A percentile compares a stretch with the other conserved stretches of the same genome.
Conservation (phyloP, 2,329 filamentous ascomycete species). For the Aspergillus thermomutatus region DNA sequence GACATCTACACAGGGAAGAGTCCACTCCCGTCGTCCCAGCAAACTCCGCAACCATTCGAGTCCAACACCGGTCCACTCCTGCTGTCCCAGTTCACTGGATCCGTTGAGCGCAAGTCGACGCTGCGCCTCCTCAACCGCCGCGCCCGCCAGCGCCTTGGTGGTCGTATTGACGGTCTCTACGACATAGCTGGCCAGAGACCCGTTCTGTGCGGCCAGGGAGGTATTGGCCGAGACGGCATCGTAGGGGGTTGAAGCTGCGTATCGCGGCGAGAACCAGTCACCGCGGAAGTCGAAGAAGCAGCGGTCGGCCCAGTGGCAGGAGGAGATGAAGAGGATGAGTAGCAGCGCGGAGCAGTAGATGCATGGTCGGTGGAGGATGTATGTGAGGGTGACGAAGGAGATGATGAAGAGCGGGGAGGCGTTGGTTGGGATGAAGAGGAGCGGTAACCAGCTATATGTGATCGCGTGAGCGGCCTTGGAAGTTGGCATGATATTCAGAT, state of each 20-base stretch:
- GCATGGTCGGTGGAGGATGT: conserved; percentile 93
- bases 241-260: conserved; percentile 34
- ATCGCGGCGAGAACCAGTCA: conserved; percentile 89
- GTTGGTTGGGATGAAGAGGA: conserved; percentile 85
- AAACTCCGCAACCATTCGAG: conserved; percentile 83
- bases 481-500: not conserved
- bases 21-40: conserved; percentile 80
- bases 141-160: conserved; percentile 63
- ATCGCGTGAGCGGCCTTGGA: not conserved
- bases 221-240: conserved; percentile 10
- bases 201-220: conserved; percentile 27
- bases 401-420: conserved; percentile 82
- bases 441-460: conserved; percentile 68
- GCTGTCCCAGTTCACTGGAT: conserved; percentile 37
- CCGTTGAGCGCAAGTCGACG: conserved; percentile 31
- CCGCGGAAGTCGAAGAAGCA: conserved; percentile 90
- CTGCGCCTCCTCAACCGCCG: conserved; percentile 61
- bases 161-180: conserved; percentile 63
- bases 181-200: conserved; percentile 36
- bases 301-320: conserved; percentile 82
- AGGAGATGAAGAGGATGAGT: conserved; percentile 88
- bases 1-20: conserved; percentile 86
- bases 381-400: conserved; percentile 87
- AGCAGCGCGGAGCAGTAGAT: conserved; percentile 97
- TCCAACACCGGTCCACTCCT: conserved; percentile 72